These are phyloP conservation scores for Ustanciosporium gigantosporum DNA, from an alignment of 1,284 basidiomycete genomes.

Conservation along the genomic window DNA sequence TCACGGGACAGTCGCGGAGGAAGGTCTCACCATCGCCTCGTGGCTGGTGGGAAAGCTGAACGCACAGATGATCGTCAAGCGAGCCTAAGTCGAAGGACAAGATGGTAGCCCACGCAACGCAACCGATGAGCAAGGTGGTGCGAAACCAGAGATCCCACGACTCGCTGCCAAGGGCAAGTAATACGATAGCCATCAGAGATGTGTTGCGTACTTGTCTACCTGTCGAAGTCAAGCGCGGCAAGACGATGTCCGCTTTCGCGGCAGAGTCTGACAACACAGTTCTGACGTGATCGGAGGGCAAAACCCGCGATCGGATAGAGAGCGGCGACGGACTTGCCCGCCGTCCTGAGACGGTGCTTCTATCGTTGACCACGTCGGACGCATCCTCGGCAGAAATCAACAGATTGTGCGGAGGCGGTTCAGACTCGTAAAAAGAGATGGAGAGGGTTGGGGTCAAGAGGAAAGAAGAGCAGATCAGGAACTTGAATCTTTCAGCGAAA, in stretches of 20 bases:
- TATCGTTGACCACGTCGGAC: neutral
- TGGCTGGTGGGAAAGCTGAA: slow-evolving; percentile 14
- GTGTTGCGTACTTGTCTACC: slow-evolving; percentile 19
- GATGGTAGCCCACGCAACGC: slow-evolving; percentile 17
- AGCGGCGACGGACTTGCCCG: neutral
- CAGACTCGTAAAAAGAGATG: slow-evolving; percentile 54
- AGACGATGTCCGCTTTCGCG: neutral
- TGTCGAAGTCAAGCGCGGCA: slow-evolving; percentile 15
- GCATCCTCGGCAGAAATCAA: neutral
- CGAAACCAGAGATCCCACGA: slow-evolving; percentile 23
- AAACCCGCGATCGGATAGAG: neutral
- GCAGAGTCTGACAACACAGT: neutral
- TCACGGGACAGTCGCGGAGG: slow-evolving; percentile 5
- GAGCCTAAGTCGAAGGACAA: slow-evolving; percentile 13
- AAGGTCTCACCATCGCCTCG: neutral
- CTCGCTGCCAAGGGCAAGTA: slow-evolving; percentile 13
- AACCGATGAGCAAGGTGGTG: slow-evolving; percentile 9
- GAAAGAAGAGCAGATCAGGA: slow-evolving; percentile 54
- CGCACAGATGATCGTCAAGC: slow-evolving; percentile 17
- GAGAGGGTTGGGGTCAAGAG: slow-evolving; percentile 54
- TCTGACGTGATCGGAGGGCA: neutral
- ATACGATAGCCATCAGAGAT: slow-evolving; percentile 4
- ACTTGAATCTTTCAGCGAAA: slow-evolving; percentile 57
- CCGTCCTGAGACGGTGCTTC: neutral
- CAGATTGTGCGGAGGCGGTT: slow-evolving; percentile 4